Base-by-base conservation (phyloP, 495 filamentous ascomycete genomes). In the Lophiotrema nucula region DNA sequence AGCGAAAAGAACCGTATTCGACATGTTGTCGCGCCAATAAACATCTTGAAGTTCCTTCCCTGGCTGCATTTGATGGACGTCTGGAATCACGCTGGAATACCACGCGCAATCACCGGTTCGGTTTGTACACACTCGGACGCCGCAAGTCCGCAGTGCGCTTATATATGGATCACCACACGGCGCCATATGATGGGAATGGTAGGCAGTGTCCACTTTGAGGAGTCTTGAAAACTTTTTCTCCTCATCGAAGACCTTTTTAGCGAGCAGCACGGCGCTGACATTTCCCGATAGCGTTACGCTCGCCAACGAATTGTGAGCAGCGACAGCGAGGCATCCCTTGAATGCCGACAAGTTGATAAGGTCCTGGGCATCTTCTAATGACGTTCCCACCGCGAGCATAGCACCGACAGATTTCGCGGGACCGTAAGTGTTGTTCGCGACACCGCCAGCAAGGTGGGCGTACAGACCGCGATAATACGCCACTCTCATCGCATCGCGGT, bases 1-100 rank as follows among this genome's bases (percentile, higher is more conserved):
- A n/a, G 67, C 67, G 58, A 86, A 86, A 11, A 79, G 65, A 5
- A 86, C 60, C 15, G 47, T 15, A 10, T 33, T 43, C 11, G 27
- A 37, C 60, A 64, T 58, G 26, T 64, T 64, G 41, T 42, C 37
- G 1, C 19, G 15, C 60, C 60, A 64, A 26, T 64, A 64, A 3
- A 48, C 47, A n/a, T 64, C 66, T 1, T 50, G 45, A 12, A 75
- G 38, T 18, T 10, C 12, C 26, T 24, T 38, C 8, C 2, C 35
- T 1, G 56, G 75, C 73, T 2, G 66, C 23, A 43, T 79, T 2
- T 2, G 39, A n/a, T n/a, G n/a, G 33, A 31, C 31, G 12, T 23
- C 12, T 27, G 23, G 28, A 1, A 18, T 46, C 44, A 56, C 45
- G 22, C 46, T 62, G 18, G 53, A 48, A 16, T 23, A 43, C 43